Conservation (phyloP, 129 eudicot species). For the carrot (Daucus carota) region DNA sequence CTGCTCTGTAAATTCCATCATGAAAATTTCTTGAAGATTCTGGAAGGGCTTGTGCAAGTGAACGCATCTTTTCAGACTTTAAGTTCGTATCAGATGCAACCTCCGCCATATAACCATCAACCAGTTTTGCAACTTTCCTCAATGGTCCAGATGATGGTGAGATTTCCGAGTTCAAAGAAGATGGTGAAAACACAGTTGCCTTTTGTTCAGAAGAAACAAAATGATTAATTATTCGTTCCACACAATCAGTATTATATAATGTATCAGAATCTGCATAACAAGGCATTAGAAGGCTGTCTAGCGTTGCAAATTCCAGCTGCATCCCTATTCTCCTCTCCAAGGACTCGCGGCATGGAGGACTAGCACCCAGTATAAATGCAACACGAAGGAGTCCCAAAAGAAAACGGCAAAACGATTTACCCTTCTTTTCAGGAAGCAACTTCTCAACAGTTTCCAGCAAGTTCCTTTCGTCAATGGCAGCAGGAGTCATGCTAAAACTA, state of each 20-base stretch:
- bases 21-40: constrained; percentile 81
- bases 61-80: constrained; percentile 65
- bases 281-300: constrained; percentile 81
- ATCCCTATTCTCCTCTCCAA: constrained; percentile 74
- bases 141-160: constrained; percentile 54
- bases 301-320: constrained; percentile 75
- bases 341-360: constrained; percentile 42
- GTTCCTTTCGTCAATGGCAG: constrained; percentile 44
- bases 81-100: constrained; percentile 87
- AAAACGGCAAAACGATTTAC: constrained; percentile 76
- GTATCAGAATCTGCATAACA: constrained; percentile 70
- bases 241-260: constrained; percentile 72
- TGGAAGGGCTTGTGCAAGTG: constrained; percentile 76
- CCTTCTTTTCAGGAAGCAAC: constrained; percentile 68
- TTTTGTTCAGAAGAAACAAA: constrained; percentile 45
- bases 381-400: constrained; percentile 78
- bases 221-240: constrained; percentile 64
- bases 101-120: constrained; percentile 80
- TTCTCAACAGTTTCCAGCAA: constrained; percentile 62
- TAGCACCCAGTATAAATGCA: constrained; percentile 75
- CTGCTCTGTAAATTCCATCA: constrained; percentile 85
- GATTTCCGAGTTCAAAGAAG: constrained; percentile 39
- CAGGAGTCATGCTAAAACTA: constrained; percentile 84
- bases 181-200: constrained; percentile 39
- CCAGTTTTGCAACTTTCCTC: constrained; percentile 70